Conservation (phyloP, 73 alveolate genomes). For the Halteria grandinella region DNA sequence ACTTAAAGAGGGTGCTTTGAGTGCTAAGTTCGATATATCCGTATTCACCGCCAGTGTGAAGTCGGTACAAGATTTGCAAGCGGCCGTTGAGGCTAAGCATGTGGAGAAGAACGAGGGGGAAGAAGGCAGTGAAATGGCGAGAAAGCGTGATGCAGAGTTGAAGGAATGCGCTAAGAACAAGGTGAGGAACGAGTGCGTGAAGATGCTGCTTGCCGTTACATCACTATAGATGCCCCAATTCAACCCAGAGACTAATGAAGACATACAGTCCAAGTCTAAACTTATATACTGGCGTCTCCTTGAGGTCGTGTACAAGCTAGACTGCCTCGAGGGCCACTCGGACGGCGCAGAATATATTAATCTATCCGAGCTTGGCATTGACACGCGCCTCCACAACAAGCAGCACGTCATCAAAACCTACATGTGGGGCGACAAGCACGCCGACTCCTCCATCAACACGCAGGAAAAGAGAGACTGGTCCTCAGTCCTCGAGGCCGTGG, state of each 20-base stretch:
- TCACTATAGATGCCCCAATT: not conserved
- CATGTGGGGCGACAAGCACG: conserved; percentile 4
- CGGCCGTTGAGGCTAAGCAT: not conserved
- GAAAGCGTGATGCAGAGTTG: conserved; percentile 23
- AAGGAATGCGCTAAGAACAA: not conserved
- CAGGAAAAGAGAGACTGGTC: conserved; percentile 61
- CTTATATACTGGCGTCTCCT: conserved; percentile 43
- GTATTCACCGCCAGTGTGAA: not conserved
- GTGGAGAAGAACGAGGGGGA: conserved; percentile 24
- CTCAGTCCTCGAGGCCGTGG: conserved; percentile 64
- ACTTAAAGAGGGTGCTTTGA: conserved; percentile 21
- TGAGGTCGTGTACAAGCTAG: conserved; percentile 21
- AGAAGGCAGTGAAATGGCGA: not conserved
- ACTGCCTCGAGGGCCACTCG: conserved; percentile 13
- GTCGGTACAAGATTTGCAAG: conserved; percentile 14
- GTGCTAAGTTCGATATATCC: conserved; percentile 24
- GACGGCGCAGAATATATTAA: conserved; percentile 14
- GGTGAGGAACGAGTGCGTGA: conserved; percentile 28
- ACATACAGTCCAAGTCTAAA: conserved; percentile 3
- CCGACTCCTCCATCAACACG: not conserved
- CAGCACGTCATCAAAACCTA: not conserved
- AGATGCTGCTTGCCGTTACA: conserved; percentile 25
- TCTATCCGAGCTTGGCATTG: conserved; percentile 7
- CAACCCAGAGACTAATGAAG: conserved; percentile 2
- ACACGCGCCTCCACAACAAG: conserved; percentile 23